These are phyloP conservation scores for Evansstolkia leycettana DNA, from an alignment of 495 filamentous ascomycete species.

Conservation along the genomic window DNA sequence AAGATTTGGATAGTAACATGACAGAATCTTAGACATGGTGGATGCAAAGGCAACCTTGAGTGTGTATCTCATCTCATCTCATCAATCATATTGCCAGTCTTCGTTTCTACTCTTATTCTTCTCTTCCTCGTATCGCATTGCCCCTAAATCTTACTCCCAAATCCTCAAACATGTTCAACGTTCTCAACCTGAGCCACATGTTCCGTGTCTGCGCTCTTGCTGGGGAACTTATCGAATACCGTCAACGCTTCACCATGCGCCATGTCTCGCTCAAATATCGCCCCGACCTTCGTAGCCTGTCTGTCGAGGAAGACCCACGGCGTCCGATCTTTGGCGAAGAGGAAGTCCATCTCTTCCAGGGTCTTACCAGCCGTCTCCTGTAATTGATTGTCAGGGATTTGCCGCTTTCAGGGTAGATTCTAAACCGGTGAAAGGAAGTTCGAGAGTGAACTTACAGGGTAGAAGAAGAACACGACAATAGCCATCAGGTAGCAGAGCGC, in stretches of 20 bases:
- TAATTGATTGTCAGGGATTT: background rate
- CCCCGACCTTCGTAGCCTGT: constrained; percentile 15
- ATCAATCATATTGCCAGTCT: no score
- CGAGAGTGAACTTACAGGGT: constrained; percentile 7
- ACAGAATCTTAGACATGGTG: no score
- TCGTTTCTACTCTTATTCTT: no score
- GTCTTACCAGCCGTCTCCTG: constrained; percentile 13
- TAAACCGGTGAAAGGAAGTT: no score
- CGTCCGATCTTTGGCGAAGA: constrained; percentile 11
- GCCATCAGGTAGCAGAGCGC: constrained; percentile 8
- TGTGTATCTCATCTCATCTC: no score
- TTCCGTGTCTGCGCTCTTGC: constrained; percentile 1
- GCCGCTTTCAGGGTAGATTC: no score
- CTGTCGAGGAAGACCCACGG: constrained; percentile 13
- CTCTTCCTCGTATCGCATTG: no score
- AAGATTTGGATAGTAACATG: no score
- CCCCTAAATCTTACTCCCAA: no score
- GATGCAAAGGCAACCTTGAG: no score
- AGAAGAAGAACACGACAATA: constrained; percentile 10
- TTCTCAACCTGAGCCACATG: no score
- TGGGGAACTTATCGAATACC: constrained; percentile 10
- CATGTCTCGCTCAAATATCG: constrained; percentile 20
- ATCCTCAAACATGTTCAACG: no score
- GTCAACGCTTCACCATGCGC: constrained; percentile 20
- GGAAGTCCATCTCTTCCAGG: constrained; percentile 16